phyloP scores from a whole-genome alignment of 305 asterid genomes.

The Fraxinus floribunda region DNA sequence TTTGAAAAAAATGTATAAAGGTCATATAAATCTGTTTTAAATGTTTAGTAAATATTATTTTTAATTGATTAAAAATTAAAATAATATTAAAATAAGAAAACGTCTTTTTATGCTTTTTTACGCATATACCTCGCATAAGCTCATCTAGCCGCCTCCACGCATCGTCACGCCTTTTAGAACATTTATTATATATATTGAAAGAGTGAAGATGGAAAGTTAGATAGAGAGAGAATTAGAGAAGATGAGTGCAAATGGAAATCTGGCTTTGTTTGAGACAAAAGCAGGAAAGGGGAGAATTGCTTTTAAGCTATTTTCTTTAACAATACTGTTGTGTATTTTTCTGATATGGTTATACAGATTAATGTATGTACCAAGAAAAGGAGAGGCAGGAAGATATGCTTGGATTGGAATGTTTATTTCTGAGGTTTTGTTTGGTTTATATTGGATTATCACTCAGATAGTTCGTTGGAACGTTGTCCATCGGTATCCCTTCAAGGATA shows the following conservation, averaged over 20 bases:
- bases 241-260: conserved; percentile 6
- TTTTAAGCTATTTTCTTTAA: conserved; percentile 10
- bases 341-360: conserved; percentile 26
- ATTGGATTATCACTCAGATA: conserved; percentile 59
- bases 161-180: too few species aligned
- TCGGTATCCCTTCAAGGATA: conserved; percentile 42
- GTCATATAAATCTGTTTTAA: too few species aligned
- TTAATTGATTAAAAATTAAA: too few species aligned
- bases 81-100: too few species aligned
- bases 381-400: conserved; percentile 16
- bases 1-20: too few species aligned
- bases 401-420: conserved; percentile 47
- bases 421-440: conserved; percentile 44
- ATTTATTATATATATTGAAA: not conserved
- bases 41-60: too few species aligned
- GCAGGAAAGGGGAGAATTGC: conserved; percentile 29
- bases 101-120: too few species aligned
- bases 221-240: not conserved
- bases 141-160: too few species aligned
- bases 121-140: too few species aligned
- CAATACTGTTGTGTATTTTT: conserved; percentile 14
- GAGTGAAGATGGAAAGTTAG: not conserved
- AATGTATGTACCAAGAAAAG: conserved; percentile 20
- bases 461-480: conserved; percentile 45
- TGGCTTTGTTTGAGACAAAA: conserved; percentile 33